A percentile compares a stretch with the other conserved stretches of the same genome.
phyloP scores from a whole-genome alignment of 192 early-diverging fungal species.

The Jimgerdemannia flammicorona region DNA sequence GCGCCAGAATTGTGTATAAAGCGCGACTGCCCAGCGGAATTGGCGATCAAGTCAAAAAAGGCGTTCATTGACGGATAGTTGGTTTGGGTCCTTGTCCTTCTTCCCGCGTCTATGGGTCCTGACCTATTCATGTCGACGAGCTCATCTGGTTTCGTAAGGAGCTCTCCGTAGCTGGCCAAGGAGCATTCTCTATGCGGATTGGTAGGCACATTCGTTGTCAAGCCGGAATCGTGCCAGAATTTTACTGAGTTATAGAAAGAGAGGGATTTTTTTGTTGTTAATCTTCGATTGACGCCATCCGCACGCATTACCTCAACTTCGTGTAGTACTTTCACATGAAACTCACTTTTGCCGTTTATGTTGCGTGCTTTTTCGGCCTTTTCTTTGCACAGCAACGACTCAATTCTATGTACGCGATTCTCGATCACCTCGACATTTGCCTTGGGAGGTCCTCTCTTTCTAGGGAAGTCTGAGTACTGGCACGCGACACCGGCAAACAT shows the following conservation, averaged over 20 bases:
- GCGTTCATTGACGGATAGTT: slow-evolving; percentile 9
- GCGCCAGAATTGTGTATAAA: background rate
- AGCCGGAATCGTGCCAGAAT: too few relatives aligned
- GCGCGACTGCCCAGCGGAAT: slow-evolving; percentile 15
- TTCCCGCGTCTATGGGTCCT: slow-evolving; percentile 4
- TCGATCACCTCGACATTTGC: slow-evolving; percentile 81
- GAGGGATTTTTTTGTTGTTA: too few relatives aligned
- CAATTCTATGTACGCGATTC: slow-evolving; percentile 64
- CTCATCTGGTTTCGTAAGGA: too few relatives aligned
- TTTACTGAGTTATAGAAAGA: too few relatives aligned
- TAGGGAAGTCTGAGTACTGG: slow-evolving; percentile 24
- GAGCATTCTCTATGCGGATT: too few relatives aligned
- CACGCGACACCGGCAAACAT: slow-evolving; percentile 57
- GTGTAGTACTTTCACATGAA: background rate
- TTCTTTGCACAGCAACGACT: slow-evolving; percentile 49
- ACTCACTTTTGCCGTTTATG: background rate
- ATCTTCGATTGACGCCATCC: too few relatives aligned
- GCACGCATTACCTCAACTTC: too few relatives aligned
- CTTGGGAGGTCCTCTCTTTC: slow-evolving; percentile 74
- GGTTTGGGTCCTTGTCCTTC: slow-evolving; percentile 1
- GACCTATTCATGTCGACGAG: too few relatives aligned
- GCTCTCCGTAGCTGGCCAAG: too few relatives aligned
- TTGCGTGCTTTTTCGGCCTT: background rate
- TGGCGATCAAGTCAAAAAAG: background rate
- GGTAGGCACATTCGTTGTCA: too few relatives aligned